Base-by-base conservation (phyloP, 352 stramenopile genomes). In the Phytophthora pseudosyringae region DNA sequence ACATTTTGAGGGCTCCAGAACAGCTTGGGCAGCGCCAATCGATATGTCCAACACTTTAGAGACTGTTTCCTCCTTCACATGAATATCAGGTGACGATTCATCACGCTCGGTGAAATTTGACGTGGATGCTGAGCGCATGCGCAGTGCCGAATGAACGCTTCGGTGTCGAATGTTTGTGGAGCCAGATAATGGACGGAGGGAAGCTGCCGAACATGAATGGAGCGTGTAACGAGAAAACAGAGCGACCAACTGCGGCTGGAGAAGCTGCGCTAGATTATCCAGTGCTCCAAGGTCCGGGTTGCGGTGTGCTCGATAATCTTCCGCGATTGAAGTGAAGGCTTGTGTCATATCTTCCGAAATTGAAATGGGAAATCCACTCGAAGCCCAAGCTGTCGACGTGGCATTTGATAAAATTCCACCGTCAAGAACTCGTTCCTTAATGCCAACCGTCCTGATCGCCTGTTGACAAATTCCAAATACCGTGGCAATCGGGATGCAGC, bases 71-170 rank as follows among this genome's bases (percentile, higher is more conserved):
- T 73, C 39, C 25, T 48, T 59, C 7, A 15, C 11, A 51, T 59
- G 28, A 39, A 12, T 2, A 0, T 47, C 18, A 46, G 15, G 13
- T 35, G 39, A 28, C 26, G 40, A 29, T 21, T 47, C 40, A 32
- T 60, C 45, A 36, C 21, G n/a, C 39, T 64, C 56, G 39, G 25
- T 58, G 11, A 59, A 49, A 18, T 32, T 56, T 44, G 44, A 64
- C 10, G 51, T 71, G 3, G 44, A 67, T 48, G 69, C 55, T 36
- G 73, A 64, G 11, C 78, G 76, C 48, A 91, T 62, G 3, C 84
- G 78, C 44, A 93, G n/a, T 10, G 84, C 81, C 13, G 81, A 93
- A 63, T 91, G 76, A 35, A 79, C 69, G 41, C 84, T 90, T 60
- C 84, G 69, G 28, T 78, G 63, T 26, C 67, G 70, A 44, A 84